Evolutionary conservation across 306 rosid genomes (phyloP).

Genomic region (Cercis canadensis): DNA sequence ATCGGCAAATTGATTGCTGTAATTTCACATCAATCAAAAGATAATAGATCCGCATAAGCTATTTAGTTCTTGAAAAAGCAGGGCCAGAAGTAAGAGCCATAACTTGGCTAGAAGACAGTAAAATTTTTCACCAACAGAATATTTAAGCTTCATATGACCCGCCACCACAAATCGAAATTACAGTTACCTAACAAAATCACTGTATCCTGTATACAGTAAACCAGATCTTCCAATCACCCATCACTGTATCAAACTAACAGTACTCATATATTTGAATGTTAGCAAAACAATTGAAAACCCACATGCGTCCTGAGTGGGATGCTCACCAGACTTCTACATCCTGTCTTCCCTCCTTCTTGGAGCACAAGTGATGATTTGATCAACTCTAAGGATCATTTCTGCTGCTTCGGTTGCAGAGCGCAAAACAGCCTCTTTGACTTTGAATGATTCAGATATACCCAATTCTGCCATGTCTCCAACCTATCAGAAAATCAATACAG

Average conservation of each 20-base stretch:
- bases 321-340: constrained; percentile 58
- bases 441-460: constrained; percentile 87
- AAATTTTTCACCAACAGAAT: too few relatives aligned
- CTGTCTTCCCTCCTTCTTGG: constrained; percentile 95
- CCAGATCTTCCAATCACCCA: background rate
- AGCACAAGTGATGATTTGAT: constrained; percentile 96
- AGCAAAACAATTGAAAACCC: constrained; percentile 15
- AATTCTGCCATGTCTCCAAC: constrained; percentile 89
- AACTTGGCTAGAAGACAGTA: too few relatives aligned
- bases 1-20: too few relatives aligned
- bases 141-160: too few relatives aligned
- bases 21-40: too few relatives aligned
- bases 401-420: constrained; percentile 96
- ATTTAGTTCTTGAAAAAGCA: too few relatives aligned
- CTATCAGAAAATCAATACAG: constrained; percentile 42
- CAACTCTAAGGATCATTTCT: constrained; percentile 98
- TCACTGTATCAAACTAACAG: background rate
- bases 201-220: background rate
- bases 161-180: too few relatives aligned
- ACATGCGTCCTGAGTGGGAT: constrained; percentile 15
- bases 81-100: too few relatives aligned
- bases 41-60: too few relatives aligned
- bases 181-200: background rate
- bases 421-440: constrained; percentile 92
- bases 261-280: background rate